These are phyloP conservation scores for Phialophora macrospora DNA, from an alignment of 2,329 filamentous ascomycete genomes.

Conservation along the genomic window DNA sequence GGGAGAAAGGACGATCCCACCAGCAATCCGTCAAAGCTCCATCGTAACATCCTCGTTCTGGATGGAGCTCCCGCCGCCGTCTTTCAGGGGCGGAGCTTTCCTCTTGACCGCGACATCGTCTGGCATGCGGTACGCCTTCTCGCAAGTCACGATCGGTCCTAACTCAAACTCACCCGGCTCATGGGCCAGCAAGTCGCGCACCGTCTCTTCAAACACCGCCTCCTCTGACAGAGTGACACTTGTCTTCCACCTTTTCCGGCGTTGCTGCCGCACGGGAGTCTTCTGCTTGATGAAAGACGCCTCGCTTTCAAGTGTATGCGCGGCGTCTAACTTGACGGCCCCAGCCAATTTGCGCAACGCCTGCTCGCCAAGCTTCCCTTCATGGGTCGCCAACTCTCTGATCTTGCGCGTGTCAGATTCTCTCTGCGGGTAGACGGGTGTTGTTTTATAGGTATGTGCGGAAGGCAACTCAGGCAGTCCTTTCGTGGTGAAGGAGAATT, in stretches of 20 bases:
- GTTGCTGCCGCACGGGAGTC: slow-evolving; percentile 41
- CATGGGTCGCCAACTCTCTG: slow-evolving; percentile 67
- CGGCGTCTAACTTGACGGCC: slow-evolving; percentile 50
- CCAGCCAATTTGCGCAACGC: slow-evolving; percentile 66
- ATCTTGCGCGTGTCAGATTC: slow-evolving; percentile 65
- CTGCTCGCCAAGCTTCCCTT: slow-evolving; percentile 68
- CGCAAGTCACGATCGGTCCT: slow-evolving; percentile 63
- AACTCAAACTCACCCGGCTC: slow-evolving; percentile 48
- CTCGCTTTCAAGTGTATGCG: slow-evolving; percentile 49
- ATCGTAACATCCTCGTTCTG: slow-evolving; percentile 27
- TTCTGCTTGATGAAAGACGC: slow-evolving; percentile 40
- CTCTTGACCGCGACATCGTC: slow-evolving; percentile 44
- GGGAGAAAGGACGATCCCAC: slow-evolving; percentile 13
- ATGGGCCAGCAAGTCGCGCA: slow-evolving; percentile 56
- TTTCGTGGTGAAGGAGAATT: slow-evolving; percentile 60
- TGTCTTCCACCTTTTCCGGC: slow-evolving; percentile 35
- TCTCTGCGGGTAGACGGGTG: slow-evolving; percentile 62
- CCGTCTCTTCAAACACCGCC: slow-evolving; percentile 61
- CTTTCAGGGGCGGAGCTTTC: slow-evolving; percentile 29
- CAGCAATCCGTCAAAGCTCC: slow-evolving; percentile 25
- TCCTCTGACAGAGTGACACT: slow-evolving; percentile 46
- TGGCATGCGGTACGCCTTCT: slow-evolving; percentile 61
- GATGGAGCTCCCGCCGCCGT: slow-evolving; percentile 36
- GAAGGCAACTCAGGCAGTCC: slow-evolving; percentile 68
- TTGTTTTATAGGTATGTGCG: slow-evolving; percentile 67